These are phyloP conservation scores for Globisporangium paddicum DNA, from an alignment of 352 stramenopile species.

Conservation along the genomic window DNA sequence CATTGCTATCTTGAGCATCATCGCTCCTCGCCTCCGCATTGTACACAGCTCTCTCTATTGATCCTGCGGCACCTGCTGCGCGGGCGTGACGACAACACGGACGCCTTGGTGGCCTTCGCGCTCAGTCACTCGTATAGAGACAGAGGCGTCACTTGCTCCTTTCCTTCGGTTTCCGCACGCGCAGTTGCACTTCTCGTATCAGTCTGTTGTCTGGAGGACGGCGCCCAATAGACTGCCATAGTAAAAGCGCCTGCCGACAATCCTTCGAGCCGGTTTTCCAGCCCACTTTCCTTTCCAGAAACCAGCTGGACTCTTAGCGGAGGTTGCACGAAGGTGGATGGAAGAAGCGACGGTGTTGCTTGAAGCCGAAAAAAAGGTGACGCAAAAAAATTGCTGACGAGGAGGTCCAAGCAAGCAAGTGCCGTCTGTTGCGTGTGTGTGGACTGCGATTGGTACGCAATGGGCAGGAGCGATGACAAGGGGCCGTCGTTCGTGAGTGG, in stretches of 20 bases:
- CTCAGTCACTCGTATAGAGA: neutral
- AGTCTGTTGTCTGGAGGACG: neutral
- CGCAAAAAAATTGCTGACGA: neutral
- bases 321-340: slow-evolving; percentile 12
- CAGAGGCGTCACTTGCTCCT: neutral
- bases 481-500: slow-evolving; percentile 19
- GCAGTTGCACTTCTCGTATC: neutral
- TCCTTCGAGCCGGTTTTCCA: slow-evolving; percentile 31
- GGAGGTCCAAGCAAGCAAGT: neutral
- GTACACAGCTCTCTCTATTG: neutral
- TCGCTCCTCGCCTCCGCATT: neutral
- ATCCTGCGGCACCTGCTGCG: neutral
- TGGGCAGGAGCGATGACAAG: neutral
- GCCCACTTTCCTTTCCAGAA: neutral
- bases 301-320: slow-evolving; percentile 6
- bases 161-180: slow-evolving; percentile 1
- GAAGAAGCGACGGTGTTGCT: neutral
- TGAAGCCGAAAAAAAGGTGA: neutral
- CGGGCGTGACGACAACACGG: neutral
- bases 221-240: neutral
- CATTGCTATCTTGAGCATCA: neutral
- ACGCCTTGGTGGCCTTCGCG: neutral
- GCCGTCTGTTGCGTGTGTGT: too few species aligned
- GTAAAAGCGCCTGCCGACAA: neutral
- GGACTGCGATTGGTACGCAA: too few species aligned